These are phyloP conservation scores for Geosiphon pyriformis DNA, from an alignment of 192 early-diverging fungal species.

Conservation along the genomic window DNA sequence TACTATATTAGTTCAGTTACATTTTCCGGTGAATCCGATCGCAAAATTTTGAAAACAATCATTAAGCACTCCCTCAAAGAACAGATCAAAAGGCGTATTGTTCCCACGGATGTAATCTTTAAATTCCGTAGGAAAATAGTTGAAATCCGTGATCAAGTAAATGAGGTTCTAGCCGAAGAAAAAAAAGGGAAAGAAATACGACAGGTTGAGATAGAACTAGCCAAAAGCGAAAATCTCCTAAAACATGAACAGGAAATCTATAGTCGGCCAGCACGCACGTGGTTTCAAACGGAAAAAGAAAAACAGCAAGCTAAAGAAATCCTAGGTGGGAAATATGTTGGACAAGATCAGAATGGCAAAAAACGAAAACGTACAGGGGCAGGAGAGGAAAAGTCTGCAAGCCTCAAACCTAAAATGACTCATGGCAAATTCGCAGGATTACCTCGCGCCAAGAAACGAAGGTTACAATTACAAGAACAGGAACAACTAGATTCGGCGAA, in stretches of 20 bases:
- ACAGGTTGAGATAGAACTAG: constrained; percentile 87
- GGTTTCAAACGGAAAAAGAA: constrained; percentile 86
- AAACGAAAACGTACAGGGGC: constrained; percentile 19
- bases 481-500: no score
- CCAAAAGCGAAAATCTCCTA: constrained; percentile 80
- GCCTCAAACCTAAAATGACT: constrained; percentile 30
- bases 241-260: constrained; percentile 83
- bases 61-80: constrained; percentile 75
- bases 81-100: constrained; percentile 84
- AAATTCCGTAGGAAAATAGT: constrained; percentile 73
- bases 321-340: constrained; percentile 29
- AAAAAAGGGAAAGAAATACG: constrained; percentile 75
- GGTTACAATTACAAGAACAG: constrained; percentile 39
- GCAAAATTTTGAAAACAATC: constrained; percentile 87
- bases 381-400: constrained; percentile 37
- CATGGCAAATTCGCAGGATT: constrained; percentile 47
- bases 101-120: constrained; percentile 69
- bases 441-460: constrained; percentile 42
- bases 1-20: constrained; percentile 66
- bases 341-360: constrained; percentile 20
- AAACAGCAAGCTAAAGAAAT: constrained; percentile 60
- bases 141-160: constrained; percentile 59
- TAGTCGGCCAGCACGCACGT: constrained; percentile 82
- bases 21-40: constrained; percentile 88
- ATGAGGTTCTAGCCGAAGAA: constrained; percentile 63